Evolutionary conservation across 2,329 filamentous ascomycete species (phyloP), one percentile per base, ranked within the genome.

Genomic region (Scedosporium aurantiacum): DNA sequence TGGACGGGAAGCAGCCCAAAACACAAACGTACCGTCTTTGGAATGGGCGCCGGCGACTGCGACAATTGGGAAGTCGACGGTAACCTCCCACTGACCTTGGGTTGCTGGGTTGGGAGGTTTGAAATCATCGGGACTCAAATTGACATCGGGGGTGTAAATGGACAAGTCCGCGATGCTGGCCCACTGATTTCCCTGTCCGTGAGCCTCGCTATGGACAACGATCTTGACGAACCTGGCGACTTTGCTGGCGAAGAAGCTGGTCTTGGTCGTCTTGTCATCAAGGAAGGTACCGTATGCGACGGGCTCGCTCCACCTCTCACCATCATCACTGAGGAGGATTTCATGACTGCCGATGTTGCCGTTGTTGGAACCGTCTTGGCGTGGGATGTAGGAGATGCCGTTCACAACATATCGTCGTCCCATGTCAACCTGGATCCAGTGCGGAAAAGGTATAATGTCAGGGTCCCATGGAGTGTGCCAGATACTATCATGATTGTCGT

Each of bases 61-160:
- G 1, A 75, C 70, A 18, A 74, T 68, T 2, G 73, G 72, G 41
- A 75, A 70, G 65, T 73, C 66, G 27, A 75, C 63, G 0, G 73
- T 74, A 4, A 66, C 65, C 2, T 70, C 69, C 73, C 73, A 75
- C 58, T 65, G 65, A 6, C 72, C 73, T 28, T 65, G 64, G 0
- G 60, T 60, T 37, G 67, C 66, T n/a, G 64, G 63, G 2, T 67
- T 63, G 58, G 61, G 61, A 12, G 41, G 41, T 25, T n/a, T 12
- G 43, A 60, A 60, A 27, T 52, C 58, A 23, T 60, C 43, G 4
- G 58, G 41, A 25, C 52, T 45, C 43, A 52, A 8, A 32, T 68
- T 69, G 6, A 66, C 61, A 18, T 64, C 64, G 41, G 68, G 65
- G 47, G 66, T 67, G 57, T 69, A 71, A 23, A 73, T 61, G 28